Evolutionary conservation across 495 filamentous ascomycete species (phyloP).

Genomic region (Penicillium argentinense): DNA sequence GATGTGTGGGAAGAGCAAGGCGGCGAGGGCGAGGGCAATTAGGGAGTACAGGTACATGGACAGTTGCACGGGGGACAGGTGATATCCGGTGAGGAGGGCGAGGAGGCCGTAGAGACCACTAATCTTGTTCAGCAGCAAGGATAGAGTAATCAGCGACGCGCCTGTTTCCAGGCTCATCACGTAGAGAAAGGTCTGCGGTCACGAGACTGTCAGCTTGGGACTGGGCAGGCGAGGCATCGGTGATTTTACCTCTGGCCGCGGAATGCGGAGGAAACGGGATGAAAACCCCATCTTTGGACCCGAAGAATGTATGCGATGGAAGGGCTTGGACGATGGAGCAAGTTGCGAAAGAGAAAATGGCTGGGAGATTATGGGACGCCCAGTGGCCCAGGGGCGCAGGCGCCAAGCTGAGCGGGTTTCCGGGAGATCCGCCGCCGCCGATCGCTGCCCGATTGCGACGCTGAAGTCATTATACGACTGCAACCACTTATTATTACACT

Average conservation of each 20-base stretch:
- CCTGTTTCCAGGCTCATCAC: slow-evolving; percentile 83
- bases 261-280: slow-evolving; percentile 54
- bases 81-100: slow-evolving; percentile 73
- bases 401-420: too few species aligned
- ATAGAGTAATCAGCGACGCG: slow-evolving; percentile 75
- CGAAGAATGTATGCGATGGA: slow-evolving; percentile 18
- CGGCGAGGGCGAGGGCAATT: slow-evolving; percentile 57
- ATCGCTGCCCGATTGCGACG: slow-evolving; percentile 18
- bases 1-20: slow-evolving; percentile 67
- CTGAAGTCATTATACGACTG: not conserved
- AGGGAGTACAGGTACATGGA: slow-evolving; percentile 86
- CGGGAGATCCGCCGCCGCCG: slow-evolving; percentile 26
- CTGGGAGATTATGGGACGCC: slow-evolving; percentile 21
- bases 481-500: not conserved
- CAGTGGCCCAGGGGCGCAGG: slow-evolving; percentile 23
- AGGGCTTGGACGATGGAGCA: not conserved
- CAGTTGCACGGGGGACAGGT: slow-evolving; percentile 67
- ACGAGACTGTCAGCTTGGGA: slow-evolving; percentile 25
- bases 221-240: slow-evolving; percentile 3
- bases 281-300: slow-evolving; percentile 45
- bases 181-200: slow-evolving; percentile 71
- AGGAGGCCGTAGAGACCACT: slow-evolving; percentile 87
- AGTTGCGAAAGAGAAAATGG: slow-evolving; percentile 22
- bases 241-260: slow-evolving; percentile 60
- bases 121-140: slow-evolving; percentile 82